Evolutionary conservation across 2,329 filamentous ascomycete species (phyloP).

Genomic region (Colletotrichum tamarilloi): DNA sequence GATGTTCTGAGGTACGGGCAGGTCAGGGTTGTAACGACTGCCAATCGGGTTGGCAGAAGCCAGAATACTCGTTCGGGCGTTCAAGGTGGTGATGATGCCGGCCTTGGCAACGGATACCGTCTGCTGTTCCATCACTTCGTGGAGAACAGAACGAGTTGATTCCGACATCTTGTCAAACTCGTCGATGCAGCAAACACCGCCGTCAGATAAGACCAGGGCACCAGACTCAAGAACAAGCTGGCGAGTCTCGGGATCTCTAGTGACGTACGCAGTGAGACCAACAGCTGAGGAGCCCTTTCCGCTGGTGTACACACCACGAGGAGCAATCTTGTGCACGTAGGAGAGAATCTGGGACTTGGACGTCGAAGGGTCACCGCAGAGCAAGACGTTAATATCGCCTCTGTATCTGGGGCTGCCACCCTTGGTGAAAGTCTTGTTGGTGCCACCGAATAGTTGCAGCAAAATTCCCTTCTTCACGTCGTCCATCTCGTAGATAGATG

Average conservation of each 20-base stretch:
- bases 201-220: slow-evolving; percentile 82
- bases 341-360: slow-evolving; percentile 94
- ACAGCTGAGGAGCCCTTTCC: slow-evolving; percentile 85
- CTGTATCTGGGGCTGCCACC: slow-evolving; percentile 95
- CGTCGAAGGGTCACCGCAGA: slow-evolving; percentile 97
- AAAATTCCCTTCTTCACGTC: slow-evolving; percentile 99
- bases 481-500: slow-evolving; percentile 97
- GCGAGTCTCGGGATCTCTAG: slow-evolving; percentile 82
- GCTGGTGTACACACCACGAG: slow-evolving; percentile 84
- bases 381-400: slow-evolving; percentile 96
- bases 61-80: slow-evolving; percentile 93
- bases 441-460: slow-evolving; percentile 95
- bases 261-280: slow-evolving; percentile 84
- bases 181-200: slow-evolving; percentile 86
- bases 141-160: slow-evolving; percentile 80
- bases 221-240: slow-evolving; percentile 85
- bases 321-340: slow-evolving; percentile 98
- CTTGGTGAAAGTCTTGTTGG: slow-evolving; percentile 98
- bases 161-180: slow-evolving; percentile 92
- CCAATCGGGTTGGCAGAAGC: slow-evolving; percentile 98
- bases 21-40: slow-evolving; percentile 95
- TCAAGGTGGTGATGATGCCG: slow-evolving; percentile 95
- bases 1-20: slow-evolving; percentile 97
- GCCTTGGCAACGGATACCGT: slow-evolving; percentile 89
- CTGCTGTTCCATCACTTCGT: slow-evolving; percentile 91